Percentiles rank a stretch among this genome's conserved stretches.
These are phyloP conservation scores for Hansenula sp. DNA, from an alignment of 1,139 yeast species.

Conservation along the genomic window DNA sequence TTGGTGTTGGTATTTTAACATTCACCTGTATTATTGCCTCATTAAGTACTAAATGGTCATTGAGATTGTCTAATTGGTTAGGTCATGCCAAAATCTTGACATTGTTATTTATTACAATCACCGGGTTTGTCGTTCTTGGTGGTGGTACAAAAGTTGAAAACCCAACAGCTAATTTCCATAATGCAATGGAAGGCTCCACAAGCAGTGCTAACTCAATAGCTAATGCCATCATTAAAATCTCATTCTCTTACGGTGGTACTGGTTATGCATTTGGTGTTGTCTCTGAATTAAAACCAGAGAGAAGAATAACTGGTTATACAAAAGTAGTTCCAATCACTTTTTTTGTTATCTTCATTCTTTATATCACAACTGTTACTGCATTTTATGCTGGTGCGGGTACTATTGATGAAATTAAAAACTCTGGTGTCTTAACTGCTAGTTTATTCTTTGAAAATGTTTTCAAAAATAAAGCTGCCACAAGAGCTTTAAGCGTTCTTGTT, in stretches of 20 bases:
- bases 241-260: conserved; percentile 40
- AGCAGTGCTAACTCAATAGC: conserved; percentile 39
- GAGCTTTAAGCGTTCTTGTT: conserved; percentile 34
- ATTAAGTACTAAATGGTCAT: conserved; percentile 31
- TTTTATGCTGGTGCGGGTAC: conserved; percentile 35
- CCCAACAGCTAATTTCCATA: conserved; percentile 31
- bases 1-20: conserved; percentile 35
- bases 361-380: conserved; percentile 35
- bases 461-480: conserved; percentile 30
- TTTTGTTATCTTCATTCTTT: conserved; percentile 32
- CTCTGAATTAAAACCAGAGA: conserved; percentile 27
- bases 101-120: conserved; percentile 32
- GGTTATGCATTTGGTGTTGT: conserved; percentile 37
- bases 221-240: conserved; percentile 39
- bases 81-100: conserved; percentile 39
- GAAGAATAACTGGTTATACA: conserved; percentile 21
- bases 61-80: conserved; percentile 33
- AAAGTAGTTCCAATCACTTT: conserved; percentile 34
- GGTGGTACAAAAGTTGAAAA: conserved; percentile 35
- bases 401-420: conserved; percentile 28
- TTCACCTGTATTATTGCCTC: conserved; percentile 29
- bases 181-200: conserved; percentile 40
- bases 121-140: conserved; percentile 38
- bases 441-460: conserved; percentile 34
- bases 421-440: conserved; percentile 34